These are phyloP conservation scores for Glebionis coronaria DNA, from an alignment of 129 eudicot species.

Conservation along the genomic window DNA sequence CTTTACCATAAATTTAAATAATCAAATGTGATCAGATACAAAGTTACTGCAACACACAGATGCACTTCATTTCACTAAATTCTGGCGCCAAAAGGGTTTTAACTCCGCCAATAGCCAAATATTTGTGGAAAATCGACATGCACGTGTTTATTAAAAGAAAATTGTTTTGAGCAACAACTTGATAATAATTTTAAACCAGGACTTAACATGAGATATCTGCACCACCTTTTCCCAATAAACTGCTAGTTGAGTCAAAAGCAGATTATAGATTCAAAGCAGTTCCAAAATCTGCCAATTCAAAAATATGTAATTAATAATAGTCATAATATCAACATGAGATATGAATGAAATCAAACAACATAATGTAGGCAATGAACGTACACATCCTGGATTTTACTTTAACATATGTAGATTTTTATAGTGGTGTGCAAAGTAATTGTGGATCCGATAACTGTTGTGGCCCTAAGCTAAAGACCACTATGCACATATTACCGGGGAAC, in stretches of 20 bases:
- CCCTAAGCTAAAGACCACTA: background rate
- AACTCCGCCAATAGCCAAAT: slow-evolving; percentile 4
- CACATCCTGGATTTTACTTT: background rate
- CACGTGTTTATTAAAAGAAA: slow-evolving; percentile 25
- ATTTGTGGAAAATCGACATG: slow-evolving; percentile 27
- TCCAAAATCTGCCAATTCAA: slow-evolving; percentile 28
- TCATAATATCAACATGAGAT: slow-evolving; percentile 6
- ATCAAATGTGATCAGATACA: background rate
- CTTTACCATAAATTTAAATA: background rate
- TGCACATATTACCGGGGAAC: no score
- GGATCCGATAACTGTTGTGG: no score
- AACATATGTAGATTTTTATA: background rate
- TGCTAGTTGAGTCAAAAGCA: background rate
- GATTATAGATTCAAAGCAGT: slow-evolving; percentile 12
- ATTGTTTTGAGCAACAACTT: slow-evolving; percentile 5
- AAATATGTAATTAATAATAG: background rate
- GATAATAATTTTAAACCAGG: slow-evolving; percentile 8
- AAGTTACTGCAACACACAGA: background rate
- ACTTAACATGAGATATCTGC: slow-evolving; percentile 15
- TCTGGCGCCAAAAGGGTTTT: slow-evolving; percentile 7
- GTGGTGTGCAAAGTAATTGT: no score
- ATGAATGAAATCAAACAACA: slow-evolving; percentile 5
- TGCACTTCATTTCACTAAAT: slow-evolving; percentile 1
- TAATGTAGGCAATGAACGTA: background rate
- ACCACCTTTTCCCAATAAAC: slow-evolving; percentile 3